These are phyloP conservation scores for Echinosophora koreensis DNA, from an alignment of 306 rosid species.

Conservation along the genomic window DNA sequence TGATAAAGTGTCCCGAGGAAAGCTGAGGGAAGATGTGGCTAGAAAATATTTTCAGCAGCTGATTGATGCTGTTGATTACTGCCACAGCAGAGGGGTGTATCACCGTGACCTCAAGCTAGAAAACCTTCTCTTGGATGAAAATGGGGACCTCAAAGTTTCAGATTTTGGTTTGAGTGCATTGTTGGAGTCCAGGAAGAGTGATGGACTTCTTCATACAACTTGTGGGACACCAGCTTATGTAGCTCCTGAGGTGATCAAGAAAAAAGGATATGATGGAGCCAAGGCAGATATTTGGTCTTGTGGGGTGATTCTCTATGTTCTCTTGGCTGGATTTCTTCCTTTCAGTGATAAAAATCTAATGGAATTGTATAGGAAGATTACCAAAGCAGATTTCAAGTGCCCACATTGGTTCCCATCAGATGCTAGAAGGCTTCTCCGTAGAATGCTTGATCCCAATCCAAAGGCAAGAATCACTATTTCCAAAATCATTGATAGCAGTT, in stretches of 20 bases:
- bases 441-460: constrained; percentile 73
- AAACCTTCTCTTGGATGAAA: constrained; percentile 70
- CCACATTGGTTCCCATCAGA: constrained; percentile 70
- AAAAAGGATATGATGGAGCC: constrained; percentile 78
- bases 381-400: constrained; percentile 65
- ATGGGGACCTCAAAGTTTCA: constrained; percentile 66
- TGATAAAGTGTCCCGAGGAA: constrained; percentile 60
- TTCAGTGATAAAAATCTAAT: constrained; percentile 63
- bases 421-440: constrained; percentile 56
- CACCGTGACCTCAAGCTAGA: constrained; percentile 77
- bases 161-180: constrained; percentile 76
- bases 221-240: constrained; percentile 80
- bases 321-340: constrained; percentile 77
- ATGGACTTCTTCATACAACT: constrained; percentile 71
- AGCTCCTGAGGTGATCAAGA: constrained; percentile 68
- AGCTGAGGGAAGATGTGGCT: constrained; percentile 60
- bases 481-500: constrained; percentile 57
- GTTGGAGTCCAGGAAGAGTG: constrained; percentile 51
- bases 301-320: constrained; percentile 77
- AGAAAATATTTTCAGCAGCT: constrained; percentile 74
- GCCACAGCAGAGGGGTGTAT: constrained; percentile 68
- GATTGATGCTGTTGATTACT: constrained; percentile 66
- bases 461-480: constrained; percentile 52
- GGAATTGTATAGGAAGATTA: constrained; percentile 66
- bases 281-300: constrained; percentile 83